These are phyloP conservation scores for Knoxdaviesia proteae DNA, from an alignment of 2,329 filamentous ascomycete genomes.

Conservation along the genomic window DNA sequence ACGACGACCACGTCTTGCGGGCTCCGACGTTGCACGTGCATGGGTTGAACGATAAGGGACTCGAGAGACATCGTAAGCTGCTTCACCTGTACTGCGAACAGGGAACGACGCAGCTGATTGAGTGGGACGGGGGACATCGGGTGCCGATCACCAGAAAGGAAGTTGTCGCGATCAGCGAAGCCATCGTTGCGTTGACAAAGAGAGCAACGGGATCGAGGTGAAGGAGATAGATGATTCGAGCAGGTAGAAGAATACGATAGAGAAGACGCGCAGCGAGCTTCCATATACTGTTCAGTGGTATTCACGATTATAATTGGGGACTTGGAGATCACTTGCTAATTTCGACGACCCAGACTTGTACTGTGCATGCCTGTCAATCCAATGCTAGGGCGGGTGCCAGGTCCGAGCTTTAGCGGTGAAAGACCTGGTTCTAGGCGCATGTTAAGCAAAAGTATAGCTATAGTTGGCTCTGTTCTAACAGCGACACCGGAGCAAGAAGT, in stretches of 20 bases:
- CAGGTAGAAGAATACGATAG: too few species aligned
- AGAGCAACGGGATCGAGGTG: neutral
- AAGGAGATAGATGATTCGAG: neutral
- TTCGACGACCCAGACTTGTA: too few species aligned
- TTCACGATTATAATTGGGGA: neutral
- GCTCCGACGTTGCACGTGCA: constrained; percentile 49
- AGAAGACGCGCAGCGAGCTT: too few species aligned
- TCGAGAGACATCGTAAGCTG: constrained; percentile 36
- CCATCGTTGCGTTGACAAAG: constrained; percentile 28
- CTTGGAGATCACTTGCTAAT: neutral
- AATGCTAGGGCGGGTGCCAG: too few species aligned
- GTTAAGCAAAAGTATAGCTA: too few species aligned
- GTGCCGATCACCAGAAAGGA: constrained; percentile 48
- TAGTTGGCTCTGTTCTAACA: too few species aligned
- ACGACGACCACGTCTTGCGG: constrained; percentile 23
- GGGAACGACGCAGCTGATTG: constrained; percentile 32
- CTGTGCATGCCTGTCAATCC: too few species aligned
- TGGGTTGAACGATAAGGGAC: constrained; percentile 35
- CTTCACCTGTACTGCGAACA: constrained; percentile 37
- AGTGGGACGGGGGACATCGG: constrained; percentile 56
- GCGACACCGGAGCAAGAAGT: too few species aligned
- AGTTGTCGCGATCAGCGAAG: constrained; percentile 32
- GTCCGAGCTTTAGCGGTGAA: too few species aligned
- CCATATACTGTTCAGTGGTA: too few species aligned
- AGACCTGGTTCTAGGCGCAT: too few species aligned